Conservation (phyloP, 805 yeast species). For the Blastobotrys robertii region DNA sequence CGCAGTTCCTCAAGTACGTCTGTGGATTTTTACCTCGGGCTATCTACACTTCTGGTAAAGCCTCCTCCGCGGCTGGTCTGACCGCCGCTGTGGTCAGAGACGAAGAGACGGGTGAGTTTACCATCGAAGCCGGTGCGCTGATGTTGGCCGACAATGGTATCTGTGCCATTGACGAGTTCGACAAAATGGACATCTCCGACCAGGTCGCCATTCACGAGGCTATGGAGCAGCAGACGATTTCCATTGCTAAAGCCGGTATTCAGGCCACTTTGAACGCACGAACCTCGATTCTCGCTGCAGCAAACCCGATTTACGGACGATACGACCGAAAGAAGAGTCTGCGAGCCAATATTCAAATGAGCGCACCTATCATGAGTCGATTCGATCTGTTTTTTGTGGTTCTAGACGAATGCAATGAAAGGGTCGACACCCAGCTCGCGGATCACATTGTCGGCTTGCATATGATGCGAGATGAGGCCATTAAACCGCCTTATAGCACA, state of each 20-base stretch:
- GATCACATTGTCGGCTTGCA: conserved; percentile 88
- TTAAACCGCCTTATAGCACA: conserved; percentile 79
- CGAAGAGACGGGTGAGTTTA: conserved; percentile 93
- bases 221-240: conserved; percentile 98
- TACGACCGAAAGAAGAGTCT: conserved; percentile 81
- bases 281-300: conserved; percentile 96
- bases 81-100: conserved; percentile 97
- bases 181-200: conserved; percentile 90
- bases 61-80: conserved; percentile 96
- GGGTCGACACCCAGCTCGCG: conserved; percentile 82
- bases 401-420: conserved; percentile 88
- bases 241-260: conserved; percentile 97
- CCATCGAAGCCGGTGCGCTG: conserved; percentile 97
- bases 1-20: conserved; percentile 90
- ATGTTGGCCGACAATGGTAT: conserved; percentile 98
- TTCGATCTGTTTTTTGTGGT: conserved; percentile 93
- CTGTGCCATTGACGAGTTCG: conserved; percentile 97
- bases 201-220: conserved; percentile 99
- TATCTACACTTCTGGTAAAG: conserved; percentile 95
- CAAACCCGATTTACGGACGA: conserved; percentile 95
- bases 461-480: conserved; percentile 83
- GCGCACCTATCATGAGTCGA: conserved; percentile 98
- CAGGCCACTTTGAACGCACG: conserved; percentile 97
- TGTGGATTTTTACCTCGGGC: conserved; percentile 88
- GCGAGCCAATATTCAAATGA: conserved; percentile 83